Percentiles rank a stretch among this genome's conserved stretches.
phyloP scores from a whole-genome alignment of 352 stramenopile genomes.

The Globisporangium echinulatum region DNA sequence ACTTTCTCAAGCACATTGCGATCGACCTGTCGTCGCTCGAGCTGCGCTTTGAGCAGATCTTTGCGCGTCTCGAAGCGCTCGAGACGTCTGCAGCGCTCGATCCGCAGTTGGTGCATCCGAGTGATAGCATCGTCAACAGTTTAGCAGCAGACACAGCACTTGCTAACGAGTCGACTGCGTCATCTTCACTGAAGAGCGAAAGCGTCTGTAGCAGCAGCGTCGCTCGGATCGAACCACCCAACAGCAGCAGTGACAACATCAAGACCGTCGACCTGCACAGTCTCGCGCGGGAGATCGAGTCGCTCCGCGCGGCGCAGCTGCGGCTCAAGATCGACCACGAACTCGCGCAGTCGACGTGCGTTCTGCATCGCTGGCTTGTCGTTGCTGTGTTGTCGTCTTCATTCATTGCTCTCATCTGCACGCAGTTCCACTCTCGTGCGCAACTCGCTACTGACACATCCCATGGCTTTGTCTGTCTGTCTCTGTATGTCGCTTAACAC shows the following conservation, averaged over 20 bases:
- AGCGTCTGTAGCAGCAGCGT: neutral
- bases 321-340: slow-evolving; percentile 62
- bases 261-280: slow-evolving; percentile 16
- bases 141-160: neutral
- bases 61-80: slow-evolving; percentile 34
- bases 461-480: neutral
- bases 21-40: slow-evolving; percentile 46
- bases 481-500: neutral
- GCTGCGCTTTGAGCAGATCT: slow-evolving; percentile 40
- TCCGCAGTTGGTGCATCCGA: neutral
- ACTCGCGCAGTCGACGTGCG: slow-evolving; percentile 24
- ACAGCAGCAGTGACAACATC: neutral
- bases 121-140: neutral
- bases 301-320: slow-evolving; percentile 43
- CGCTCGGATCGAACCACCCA: neutral
- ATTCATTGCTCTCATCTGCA: no score
- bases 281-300: slow-evolving; percentile 43
- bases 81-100: slow-evolving; percentile 12
- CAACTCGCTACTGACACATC: no score
- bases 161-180: neutral
- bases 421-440: no score
- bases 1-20: slow-evolving; percentile 38
- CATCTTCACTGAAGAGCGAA: neutral
- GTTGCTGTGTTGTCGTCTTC: no score
- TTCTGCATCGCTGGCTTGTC: neutral